These are phyloP conservation scores for Rhytidiadelphus loreus DNA, from an alignment of 225 moss, liverwort and hornwort species.

Conservation along the genomic window DNA sequence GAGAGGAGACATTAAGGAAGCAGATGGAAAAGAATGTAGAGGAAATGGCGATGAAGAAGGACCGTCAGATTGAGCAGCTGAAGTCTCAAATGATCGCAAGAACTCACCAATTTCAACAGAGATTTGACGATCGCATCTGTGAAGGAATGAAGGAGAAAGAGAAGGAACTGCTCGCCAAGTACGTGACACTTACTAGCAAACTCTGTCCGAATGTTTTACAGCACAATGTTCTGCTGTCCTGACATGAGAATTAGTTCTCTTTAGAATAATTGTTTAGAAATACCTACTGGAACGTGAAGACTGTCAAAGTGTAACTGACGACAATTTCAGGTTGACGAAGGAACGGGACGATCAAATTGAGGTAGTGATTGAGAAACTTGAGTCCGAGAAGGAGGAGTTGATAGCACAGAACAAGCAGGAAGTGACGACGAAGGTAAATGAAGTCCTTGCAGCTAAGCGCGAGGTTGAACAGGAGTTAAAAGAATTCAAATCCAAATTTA, in stretches of 20 bases:
- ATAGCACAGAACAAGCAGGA: slow-evolving; percentile 47
- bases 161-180: slow-evolving; percentile 38
- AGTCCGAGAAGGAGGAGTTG: slow-evolving; percentile 62
- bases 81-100: slow-evolving; percentile 27
- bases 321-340: slow-evolving; percentile 40
- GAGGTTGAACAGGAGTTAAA: slow-evolving; percentile 62
- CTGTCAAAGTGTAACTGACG: neutral
- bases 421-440: slow-evolving; percentile 34
- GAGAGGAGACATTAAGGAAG: slow-evolving; percentile 51
- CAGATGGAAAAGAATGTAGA: slow-evolving; percentile 47
- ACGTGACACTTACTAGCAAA: neutral
- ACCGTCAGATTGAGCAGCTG: slow-evolving; percentile 37
- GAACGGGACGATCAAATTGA: slow-evolving; percentile 91
- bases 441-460: slow-evolving; percentile 48
- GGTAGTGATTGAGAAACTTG: slow-evolving; percentile 71
- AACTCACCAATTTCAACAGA: slow-evolving; percentile 40
- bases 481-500: slow-evolving; percentile 60
- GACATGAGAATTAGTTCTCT: neutral
- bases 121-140: slow-evolving; percentile 34
- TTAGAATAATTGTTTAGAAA: neutral
- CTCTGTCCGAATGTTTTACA: neutral
- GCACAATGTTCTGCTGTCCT: neutral
- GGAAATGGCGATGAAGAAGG: slow-evolving; percentile 38
- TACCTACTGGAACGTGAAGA: neutral
- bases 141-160: slow-evolving; percentile 45